Conservation (phyloP, 192 early-diverging fungal genomes). For the Coemansia sp. region DNA sequence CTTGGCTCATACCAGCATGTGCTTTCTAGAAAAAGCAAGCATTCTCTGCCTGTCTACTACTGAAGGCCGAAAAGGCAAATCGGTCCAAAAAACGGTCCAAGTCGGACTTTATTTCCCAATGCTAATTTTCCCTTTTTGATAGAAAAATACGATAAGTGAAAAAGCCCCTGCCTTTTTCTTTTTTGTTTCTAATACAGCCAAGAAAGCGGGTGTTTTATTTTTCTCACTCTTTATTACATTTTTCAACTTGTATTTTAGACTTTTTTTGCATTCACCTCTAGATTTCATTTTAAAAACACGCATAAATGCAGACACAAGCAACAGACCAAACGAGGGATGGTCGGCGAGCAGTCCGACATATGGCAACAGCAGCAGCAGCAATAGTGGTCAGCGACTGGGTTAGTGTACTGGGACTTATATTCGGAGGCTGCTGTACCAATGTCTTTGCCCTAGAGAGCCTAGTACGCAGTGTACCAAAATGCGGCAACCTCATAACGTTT, state of each 20-base stretch:
- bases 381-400: constrained; percentile 50
- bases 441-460: constrained; percentile 81
- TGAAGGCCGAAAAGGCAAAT: no score
- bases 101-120: no score
- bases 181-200: neutral
- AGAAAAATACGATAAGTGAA: neutral
- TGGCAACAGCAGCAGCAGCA: constrained; percentile 13
- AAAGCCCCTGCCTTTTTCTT: neutral
- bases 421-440: constrained; percentile 87
- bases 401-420: constrained; percentile 68
- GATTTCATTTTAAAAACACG: neutral
- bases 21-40: no score
- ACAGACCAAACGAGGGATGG: no score
- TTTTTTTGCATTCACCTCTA: neutral
- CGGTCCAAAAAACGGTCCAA: neutral
- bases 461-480: constrained; percentile 54
- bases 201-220: neutral
- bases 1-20: no score
- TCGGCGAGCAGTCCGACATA: no score
- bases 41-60: no score
- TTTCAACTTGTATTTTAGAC: neutral
- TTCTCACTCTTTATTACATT: constrained; percentile 1
- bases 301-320: neutral
- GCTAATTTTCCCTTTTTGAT: no score
- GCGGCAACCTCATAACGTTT: constrained; percentile 80